Percentiles rank a stretch among this genome's conserved stretches.
Conservation (phyloP, 1,284 basidiomycete genomes). For the Sporisorium exsertum region DNA sequence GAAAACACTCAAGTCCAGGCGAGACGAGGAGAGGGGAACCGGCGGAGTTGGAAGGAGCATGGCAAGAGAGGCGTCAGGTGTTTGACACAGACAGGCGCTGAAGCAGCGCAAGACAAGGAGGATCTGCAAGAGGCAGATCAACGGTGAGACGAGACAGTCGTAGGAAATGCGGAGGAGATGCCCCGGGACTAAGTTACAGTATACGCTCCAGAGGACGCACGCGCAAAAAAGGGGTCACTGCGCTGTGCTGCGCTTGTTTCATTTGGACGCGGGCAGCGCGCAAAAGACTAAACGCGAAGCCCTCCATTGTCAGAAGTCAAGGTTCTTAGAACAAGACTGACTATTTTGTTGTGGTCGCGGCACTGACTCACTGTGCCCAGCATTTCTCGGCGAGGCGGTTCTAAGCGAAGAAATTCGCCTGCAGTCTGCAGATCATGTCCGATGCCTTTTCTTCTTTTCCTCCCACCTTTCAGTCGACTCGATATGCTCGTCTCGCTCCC, state of each 20-base stretch:
- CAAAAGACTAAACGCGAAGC: background rate
- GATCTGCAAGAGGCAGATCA: background rate
- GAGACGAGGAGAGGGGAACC: background rate
- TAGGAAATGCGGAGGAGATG: background rate
- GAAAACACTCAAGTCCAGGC: background rate
- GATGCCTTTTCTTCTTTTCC: slow-evolving; percentile 2
- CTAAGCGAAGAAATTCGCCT: slow-evolving; percentile 6
- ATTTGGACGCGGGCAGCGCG: background rate
- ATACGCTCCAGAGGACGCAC: background rate
- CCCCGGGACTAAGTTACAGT: background rate
- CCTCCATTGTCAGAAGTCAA: background rate
- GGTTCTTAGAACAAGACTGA: background rate
- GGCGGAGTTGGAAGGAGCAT: slow-evolving; percentile 1
- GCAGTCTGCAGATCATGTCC: slow-evolving; percentile 5
- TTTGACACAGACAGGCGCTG: background rate
- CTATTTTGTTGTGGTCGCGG: background rate
- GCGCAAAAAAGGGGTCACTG: background rate
- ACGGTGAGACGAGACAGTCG: background rate
- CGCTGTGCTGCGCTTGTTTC: background rate
- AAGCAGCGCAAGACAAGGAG: background rate
- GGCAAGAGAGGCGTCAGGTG: background rate
- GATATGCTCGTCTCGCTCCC: background rate
- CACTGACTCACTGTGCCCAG: background rate
- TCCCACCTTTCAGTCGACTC: background rate
- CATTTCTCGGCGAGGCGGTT: slow-evolving; percentile 9